phyloP scores from a whole-genome alignment of 495 filamentous ascomycete genomes.

The Bombardia bombarda region DNA sequence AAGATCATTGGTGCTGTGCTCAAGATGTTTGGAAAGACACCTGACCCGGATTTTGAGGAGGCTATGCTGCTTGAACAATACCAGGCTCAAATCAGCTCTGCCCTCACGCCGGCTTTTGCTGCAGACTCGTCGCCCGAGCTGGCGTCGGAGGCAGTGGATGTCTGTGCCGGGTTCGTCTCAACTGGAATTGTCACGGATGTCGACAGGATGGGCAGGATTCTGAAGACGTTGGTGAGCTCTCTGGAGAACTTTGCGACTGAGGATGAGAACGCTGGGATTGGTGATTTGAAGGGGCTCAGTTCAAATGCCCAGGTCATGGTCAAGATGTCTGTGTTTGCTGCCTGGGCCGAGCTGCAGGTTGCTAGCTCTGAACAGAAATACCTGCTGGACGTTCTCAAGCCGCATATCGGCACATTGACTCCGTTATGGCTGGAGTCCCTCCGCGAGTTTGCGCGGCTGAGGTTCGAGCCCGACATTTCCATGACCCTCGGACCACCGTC shows the following conservation, averaged over 20 bases:
- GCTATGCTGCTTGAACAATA: slow-evolving; percentile 95
- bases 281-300: slow-evolving; percentile 86
- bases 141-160: slow-evolving; percentile 89
- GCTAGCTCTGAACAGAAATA: slow-evolving; percentile 91
- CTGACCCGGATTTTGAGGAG: slow-evolving; percentile 94
- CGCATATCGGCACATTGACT: slow-evolving; percentile 79
- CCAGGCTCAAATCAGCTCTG: slow-evolving; percentile 95
- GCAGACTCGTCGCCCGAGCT: slow-evolving; percentile 92
- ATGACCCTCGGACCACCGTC: slow-evolving; percentile 68
- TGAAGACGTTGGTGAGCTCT: slow-evolving; percentile 85
- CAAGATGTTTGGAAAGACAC: slow-evolving; percentile 91
- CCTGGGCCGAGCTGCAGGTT: slow-evolving; percentile 97
- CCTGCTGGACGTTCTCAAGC: slow-evolving; percentile 78
- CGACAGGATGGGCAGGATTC: slow-evolving; percentile 93
- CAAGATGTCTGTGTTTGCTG: slow-evolving; percentile 92
- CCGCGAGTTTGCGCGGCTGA: slow-evolving; percentile 84
- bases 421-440: slow-evolving; percentile 91
- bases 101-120: slow-evolving; percentile 92
- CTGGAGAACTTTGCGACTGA: slow-evolving; percentile 87
- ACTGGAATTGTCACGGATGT: slow-evolving; percentile 97
- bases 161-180: slow-evolving; percentile 94
- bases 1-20: slow-evolving; percentile 90
- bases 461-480: slow-evolving; percentile 96
- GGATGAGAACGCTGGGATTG: slow-evolving; percentile 78
- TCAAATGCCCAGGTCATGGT: slow-evolving; percentile 98